phyloP scores from a whole-genome alignment of 2,329 filamentous ascomycete genomes.

The Neonectria hederae region DNA sequence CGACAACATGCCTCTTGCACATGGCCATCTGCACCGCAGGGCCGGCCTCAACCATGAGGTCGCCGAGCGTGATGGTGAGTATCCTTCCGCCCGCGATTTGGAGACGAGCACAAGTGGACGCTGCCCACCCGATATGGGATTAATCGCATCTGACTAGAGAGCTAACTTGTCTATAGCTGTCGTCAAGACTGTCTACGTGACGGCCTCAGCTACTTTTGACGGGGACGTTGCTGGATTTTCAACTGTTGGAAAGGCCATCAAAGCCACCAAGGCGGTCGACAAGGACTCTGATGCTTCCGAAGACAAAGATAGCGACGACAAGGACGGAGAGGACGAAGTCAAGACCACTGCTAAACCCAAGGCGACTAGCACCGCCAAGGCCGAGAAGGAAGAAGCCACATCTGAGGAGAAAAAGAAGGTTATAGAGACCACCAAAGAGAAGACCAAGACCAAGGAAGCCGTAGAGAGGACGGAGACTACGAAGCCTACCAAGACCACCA shows the following conservation, averaged over 20 bases:
- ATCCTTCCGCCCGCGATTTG: not conserved
- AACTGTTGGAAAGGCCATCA: slow-evolving; percentile 43
- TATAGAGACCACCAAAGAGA: slow-evolving; percentile 21
- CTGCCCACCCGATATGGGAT: slow-evolving; percentile 25
- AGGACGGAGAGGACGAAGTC: slow-evolving; percentile 4
- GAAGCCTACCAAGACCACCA: slow-evolving; percentile 25
- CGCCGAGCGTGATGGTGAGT: slow-evolving; percentile 31
- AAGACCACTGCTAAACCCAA: slow-evolving; percentile 12
- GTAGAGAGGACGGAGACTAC: slow-evolving; percentile 12
- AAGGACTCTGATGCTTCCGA: slow-evolving; percentile 3
- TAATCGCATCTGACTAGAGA: slow-evolving; percentile 23
- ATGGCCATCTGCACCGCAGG: slow-evolving; percentile 43
- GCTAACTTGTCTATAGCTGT: slow-evolving; percentile 38
- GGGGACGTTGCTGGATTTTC: slow-evolving; percentile 56
- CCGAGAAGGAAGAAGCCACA: slow-evolving; percentile 29
- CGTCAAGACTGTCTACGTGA: slow-evolving; percentile 53
- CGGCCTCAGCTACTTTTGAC: slow-evolving; percentile 52
- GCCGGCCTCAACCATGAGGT: slow-evolving; percentile 42
- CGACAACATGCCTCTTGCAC: slow-evolving; percentile 44
- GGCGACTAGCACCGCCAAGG: slow-evolving; percentile 25
- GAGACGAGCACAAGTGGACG: not conserved
- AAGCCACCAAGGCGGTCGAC: slow-evolving; percentile 28
- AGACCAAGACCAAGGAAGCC: slow-evolving; percentile 23
- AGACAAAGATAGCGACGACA: not conserved
- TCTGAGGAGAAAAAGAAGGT: slow-evolving; percentile 35